Conservation (phyloP, 2,329 filamentous ascomycete genomes). For the Colletotrichum costaricense region DNA sequence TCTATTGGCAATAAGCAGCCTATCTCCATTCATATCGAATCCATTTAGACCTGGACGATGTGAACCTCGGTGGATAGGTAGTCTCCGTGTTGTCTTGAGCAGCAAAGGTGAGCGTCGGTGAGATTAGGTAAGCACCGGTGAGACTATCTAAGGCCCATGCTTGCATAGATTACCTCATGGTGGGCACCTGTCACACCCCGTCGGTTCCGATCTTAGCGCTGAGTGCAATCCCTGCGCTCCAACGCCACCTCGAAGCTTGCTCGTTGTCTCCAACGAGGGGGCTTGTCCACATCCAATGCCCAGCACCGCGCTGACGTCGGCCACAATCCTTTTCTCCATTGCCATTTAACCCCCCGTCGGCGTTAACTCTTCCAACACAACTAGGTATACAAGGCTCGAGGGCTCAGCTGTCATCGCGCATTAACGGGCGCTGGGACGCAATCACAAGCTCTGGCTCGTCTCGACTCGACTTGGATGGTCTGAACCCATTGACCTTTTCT, state of each 20-base stretch:
- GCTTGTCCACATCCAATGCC: neutral
- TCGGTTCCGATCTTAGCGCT: neutral
- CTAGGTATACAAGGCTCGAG: neutral
- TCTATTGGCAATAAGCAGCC: neutral
- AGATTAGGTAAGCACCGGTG: neutral
- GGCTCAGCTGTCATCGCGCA: neutral
- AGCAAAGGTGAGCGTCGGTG: neutral
- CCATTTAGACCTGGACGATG: neutral
- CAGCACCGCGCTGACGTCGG: slow-evolving; percentile 3
- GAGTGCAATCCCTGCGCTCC: slow-evolving; percentile 13
- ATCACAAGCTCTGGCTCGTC: neutral
- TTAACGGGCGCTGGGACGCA: slow-evolving; percentile 1
- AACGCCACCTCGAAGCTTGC: slow-evolving; percentile 28
- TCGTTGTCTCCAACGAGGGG: neutral
- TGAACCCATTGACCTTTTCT: neutral
- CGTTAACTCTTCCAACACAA: neutral
- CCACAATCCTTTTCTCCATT: slow-evolving; percentile 1
- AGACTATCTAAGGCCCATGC: neutral
- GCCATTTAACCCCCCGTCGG: neutral
- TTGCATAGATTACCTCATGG: neutral
- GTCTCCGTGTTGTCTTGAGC: too few relatives aligned
- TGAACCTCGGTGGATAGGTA: neutral
- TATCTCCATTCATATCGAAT: neutral
- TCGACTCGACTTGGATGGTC: neutral
- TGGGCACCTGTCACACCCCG: neutral